Percentiles rank a stretch among this genome's conserved stretches.
Evolutionary conservation across 345 rosid species (phyloP).

Genomic region (Xanthoceras sorbifolium): DNA sequence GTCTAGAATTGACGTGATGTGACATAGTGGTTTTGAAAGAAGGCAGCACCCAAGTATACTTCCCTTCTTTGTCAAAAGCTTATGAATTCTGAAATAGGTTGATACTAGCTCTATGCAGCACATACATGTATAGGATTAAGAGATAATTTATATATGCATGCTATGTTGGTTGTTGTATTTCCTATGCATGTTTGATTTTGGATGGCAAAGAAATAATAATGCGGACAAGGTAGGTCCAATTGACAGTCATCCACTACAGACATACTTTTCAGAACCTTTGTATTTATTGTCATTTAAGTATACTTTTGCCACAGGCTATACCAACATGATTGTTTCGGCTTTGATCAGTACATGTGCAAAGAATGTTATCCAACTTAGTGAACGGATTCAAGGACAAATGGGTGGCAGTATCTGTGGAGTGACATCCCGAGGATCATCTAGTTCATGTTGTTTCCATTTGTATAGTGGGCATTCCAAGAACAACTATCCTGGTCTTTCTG

Average conservation of each 20-base stretch:
- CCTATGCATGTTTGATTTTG: background rate
- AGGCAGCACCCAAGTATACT: background rate
- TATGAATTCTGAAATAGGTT: background rate
- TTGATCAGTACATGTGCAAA: slow-evolving; percentile 55
- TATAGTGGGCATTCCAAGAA: slow-evolving; percentile 33
- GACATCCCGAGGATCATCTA: slow-evolving; percentile 42
- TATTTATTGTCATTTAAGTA: background rate
- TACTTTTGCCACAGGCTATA: slow-evolving; percentile 38
- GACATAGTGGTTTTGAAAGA: background rate
- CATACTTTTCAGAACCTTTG: background rate
- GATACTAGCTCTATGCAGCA: background rate
- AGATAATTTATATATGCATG: background rate
- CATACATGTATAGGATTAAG: background rate
- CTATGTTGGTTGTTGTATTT: background rate
- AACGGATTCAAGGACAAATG: slow-evolving; percentile 33
- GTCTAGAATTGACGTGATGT: background rate
- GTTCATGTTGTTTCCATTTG: slow-evolving; percentile 36
- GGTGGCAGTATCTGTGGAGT: slow-evolving; percentile 39
- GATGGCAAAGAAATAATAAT: background rate
- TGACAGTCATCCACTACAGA: background rate
- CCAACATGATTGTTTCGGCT: slow-evolving; percentile 56
- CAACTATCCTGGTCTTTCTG: slow-evolving; percentile 39
- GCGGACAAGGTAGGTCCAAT: too few species aligned
- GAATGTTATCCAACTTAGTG: slow-evolving; percentile 48
- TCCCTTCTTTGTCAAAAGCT: background rate